A percentile compares a stretch with the other conserved stretches of the same genome.
These are phyloP conservation scores for Exophiala sp. DNA, from an alignment of 2,329 filamentous ascomycete genomes.

Conservation along the genomic window DNA sequence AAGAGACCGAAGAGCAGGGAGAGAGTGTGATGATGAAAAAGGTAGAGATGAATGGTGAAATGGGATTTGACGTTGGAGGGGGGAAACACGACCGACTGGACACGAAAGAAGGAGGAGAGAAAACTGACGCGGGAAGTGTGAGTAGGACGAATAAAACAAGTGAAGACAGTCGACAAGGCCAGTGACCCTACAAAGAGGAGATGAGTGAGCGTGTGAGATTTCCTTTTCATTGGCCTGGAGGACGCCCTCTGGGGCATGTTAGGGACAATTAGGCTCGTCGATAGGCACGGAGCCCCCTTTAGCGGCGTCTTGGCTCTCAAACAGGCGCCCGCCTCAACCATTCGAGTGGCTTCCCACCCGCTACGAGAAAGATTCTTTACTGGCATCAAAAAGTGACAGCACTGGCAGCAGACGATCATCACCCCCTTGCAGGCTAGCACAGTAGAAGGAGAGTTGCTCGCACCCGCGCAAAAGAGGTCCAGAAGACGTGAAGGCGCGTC, in stretches of 20 bases:
- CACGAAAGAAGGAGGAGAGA: not conserved
- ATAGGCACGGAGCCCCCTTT: not conserved
- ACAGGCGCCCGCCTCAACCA: not conserved
- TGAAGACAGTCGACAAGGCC: too few species aligned
- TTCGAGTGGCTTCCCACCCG: not conserved
- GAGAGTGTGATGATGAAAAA: not conserved
- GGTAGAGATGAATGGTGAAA: not conserved
- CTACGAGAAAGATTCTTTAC: too few species aligned
- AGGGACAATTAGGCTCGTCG: not conserved
- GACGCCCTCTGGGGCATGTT: not conserved
- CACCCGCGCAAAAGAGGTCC: too few species aligned
- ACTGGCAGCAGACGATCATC: too few species aligned
- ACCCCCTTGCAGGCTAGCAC: too few species aligned
- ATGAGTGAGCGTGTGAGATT: not conserved
- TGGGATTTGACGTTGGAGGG: not conserved
- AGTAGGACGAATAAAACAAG: too few species aligned
- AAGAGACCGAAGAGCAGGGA: not conserved
- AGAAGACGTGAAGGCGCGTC: too few species aligned
- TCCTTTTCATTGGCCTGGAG: not conserved
- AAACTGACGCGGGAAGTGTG: not conserved
- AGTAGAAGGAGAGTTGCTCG: too few species aligned
- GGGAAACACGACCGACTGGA: not conserved
- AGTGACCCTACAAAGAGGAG: not conserved
- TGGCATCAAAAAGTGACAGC: conserved; percentile 4
- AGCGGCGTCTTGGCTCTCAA: not conserved